These are phyloP conservation scores for Pyricularia sp. DNA, from an alignment of 2,329 filamentous ascomycete genomes.

Conservation along the genomic window DNA sequence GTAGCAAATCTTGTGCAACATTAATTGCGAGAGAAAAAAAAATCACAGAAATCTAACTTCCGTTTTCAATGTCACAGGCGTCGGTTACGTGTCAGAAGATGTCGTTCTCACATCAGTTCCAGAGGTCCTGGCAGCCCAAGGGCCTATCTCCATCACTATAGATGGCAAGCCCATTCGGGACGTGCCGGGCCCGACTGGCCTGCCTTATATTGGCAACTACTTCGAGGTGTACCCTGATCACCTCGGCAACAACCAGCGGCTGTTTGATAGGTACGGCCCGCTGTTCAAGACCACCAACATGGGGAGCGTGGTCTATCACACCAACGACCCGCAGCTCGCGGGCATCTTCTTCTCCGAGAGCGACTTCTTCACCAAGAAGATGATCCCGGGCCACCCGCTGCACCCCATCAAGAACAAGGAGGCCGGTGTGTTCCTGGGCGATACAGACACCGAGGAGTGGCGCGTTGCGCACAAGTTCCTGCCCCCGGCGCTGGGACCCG, in stretches of 20 bases:
- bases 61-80: slow-evolving; percentile 10
- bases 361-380: slow-evolving; percentile 44
- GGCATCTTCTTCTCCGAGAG: slow-evolving; percentile 36
- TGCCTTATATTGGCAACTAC: slow-evolving; percentile 42
- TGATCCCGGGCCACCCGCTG: slow-evolving; percentile 39
- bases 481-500: slow-evolving; percentile 47
- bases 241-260: slow-evolving; percentile 44
- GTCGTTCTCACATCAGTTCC: slow-evolving; percentile 4
- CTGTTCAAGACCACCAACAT: slow-evolving; percentile 42
- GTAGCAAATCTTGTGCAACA: neutral
- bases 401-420: slow-evolving; percentile 29
- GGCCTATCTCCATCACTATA: slow-evolving; percentile 32
- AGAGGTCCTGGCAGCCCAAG: slow-evolving; percentile 14
- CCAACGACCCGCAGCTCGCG: slow-evolving; percentile 38
- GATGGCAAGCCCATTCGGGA: slow-evolving; percentile 38
- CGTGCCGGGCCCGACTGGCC: slow-evolving; percentile 37
- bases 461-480: slow-evolving; percentile 50
- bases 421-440: slow-evolving; percentile 35
- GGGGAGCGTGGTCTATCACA: slow-evolving; percentile 38
- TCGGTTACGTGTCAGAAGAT: slow-evolving; percentile 7
- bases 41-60: slow-evolving; percentile 2
- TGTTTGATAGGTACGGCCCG: slow-evolving; percentile 43
- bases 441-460: slow-evolving; percentile 43
- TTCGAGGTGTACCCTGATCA: slow-evolving; percentile 48
- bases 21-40: too few species aligned